Evolutionary conservation across 148 eudicot species (phyloP).

Genomic region (Spergularia marina): DNA sequence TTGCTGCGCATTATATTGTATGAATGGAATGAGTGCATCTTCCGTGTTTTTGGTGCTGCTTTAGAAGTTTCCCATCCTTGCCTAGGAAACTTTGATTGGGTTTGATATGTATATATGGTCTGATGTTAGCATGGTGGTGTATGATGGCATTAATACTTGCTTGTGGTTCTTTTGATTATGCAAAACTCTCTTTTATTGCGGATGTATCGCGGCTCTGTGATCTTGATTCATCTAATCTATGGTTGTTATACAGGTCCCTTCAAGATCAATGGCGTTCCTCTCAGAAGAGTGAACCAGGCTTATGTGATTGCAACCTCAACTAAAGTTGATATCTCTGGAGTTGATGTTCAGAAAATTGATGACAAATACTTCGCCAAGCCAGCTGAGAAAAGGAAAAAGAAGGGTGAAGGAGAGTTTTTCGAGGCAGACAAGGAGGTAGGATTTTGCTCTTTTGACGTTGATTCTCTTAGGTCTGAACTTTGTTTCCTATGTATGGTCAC

Average conservation of each 20-base stretch:
- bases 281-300: slow-evolving; percentile 58
- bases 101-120: too few relatives aligned
- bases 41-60: too few relatives aligned
- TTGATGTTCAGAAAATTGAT: slow-evolving; percentile 42
- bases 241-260: slow-evolving; percentile 44
- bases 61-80: too few relatives aligned
- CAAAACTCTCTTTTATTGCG: too few relatives aligned
- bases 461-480: too few relatives aligned
- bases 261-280: slow-evolving; percentile 61
- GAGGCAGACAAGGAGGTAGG: slow-evolving; percentile 63
- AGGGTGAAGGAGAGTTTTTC: slow-evolving; percentile 57
- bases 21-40: too few relatives aligned
- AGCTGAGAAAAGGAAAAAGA: slow-evolving; percentile 54
- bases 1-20: too few relatives aligned
- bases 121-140: too few relatives aligned
- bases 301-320: slow-evolving; percentile 63
- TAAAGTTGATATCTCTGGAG: slow-evolving; percentile 50
- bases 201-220: neutral
- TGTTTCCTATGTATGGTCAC: neutral
- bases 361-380: slow-evolving; percentile 63
- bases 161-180: too few relatives aligned
- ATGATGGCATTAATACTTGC: too few relatives aligned
- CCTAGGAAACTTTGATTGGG: too few relatives aligned
- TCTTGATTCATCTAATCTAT: neutral
- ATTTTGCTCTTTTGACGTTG: neutral